Base-by-base conservation (phyloP, 2,329 filamentous ascomycete genomes). In the Aspergillus sp. region DNA sequence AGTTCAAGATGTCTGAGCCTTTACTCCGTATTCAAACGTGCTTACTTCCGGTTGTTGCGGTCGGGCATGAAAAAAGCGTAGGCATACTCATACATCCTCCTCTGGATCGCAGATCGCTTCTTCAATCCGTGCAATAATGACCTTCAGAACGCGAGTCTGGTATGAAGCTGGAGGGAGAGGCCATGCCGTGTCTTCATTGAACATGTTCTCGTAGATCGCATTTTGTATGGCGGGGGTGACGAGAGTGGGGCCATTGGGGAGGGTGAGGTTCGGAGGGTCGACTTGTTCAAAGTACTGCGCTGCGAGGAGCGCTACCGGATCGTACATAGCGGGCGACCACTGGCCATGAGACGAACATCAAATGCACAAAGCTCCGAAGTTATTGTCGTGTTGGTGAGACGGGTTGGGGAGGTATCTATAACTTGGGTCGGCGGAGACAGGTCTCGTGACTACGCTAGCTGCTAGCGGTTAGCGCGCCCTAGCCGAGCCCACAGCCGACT, bases 281-380 rank as follows among this genome's bases (percentile, higher is more conserved):
- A 88, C 87, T 2, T 93, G 81, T 74, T 97, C 93, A 38, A 94
- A 84, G 72, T 92, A 96, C 73, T 97, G 93, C 87, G 86, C 84
- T 62, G 74, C 71, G 54, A 84, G 72, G 49, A 72, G 68, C 73
- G 67, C 69, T 78, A 66, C 75, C 8, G n/a, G 23, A 50, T 65
- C 60, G 62, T 64, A n/a, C 60, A 66, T 66, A 43, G 28, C 49
- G 43, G 43, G 23, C 9, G 17, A 23, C 23, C 2, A 9, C 7
- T 47, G 28, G 19, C 7, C 30, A 23, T 13, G 25, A 8, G 48
- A 17, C 15, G 22, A 59, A 4, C n/a, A 23, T 6, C n/a, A 28
- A n/a, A 38, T 15, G 3, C 31, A 54, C 25, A 48, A 47, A 31
- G 49, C 22, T 55, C 34, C 11, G 5, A 15, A 41, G 34, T 15